These are phyloP conservation scores for Mucor indicus DNA, from an alignment of 371 early-diverging fungal genomes.

Conservation along the genomic window DNA sequence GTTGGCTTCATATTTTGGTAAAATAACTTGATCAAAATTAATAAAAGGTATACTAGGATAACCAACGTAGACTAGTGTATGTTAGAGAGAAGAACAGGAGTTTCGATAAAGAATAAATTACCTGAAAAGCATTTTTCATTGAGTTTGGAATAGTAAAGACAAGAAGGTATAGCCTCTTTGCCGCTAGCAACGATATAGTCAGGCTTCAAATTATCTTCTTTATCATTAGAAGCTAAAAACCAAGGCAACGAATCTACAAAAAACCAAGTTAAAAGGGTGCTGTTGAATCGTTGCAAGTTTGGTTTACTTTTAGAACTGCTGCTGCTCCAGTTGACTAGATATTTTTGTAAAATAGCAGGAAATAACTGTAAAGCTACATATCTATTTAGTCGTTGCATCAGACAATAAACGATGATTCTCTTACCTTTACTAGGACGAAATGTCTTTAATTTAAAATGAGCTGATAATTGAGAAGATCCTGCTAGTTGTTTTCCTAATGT, in stretches of 20 bases:
- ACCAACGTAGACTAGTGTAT: conserved; percentile 40
- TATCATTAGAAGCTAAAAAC: conserved; percentile 23
- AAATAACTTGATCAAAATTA: conserved; percentile 42
- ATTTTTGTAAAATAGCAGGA: conserved; percentile 26
- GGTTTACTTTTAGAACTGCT: conserved; percentile 7
- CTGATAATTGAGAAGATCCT: background rate
- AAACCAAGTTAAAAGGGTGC: background rate
- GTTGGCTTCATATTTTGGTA: conserved; percentile 45
- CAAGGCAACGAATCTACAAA: conserved; percentile 21
- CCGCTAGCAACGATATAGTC: conserved; percentile 39
- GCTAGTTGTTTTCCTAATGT: conserved; percentile 22
- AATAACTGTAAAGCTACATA: conserved; percentile 17
- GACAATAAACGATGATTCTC: background rate
- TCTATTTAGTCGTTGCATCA: background rate
- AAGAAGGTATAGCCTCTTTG: conserved; percentile 34
- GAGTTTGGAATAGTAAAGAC: conserved; percentile 15
- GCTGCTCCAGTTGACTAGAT: conserved; percentile 7
- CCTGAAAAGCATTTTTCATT: conserved; percentile 24
- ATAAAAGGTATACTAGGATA: conserved; percentile 44
- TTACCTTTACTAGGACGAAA: conserved; percentile 23
- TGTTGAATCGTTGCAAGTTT: background rate
- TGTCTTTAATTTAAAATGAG: conserved; percentile 12
- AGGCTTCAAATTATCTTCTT: conserved; percentile 9
- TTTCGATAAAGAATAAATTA: conserved; percentile 4
- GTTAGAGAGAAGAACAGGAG: too few species aligned